Evolutionary conservation across 2,329 filamentous ascomycete species (phyloP).

Genomic region (Moelleriella libera): DNA sequence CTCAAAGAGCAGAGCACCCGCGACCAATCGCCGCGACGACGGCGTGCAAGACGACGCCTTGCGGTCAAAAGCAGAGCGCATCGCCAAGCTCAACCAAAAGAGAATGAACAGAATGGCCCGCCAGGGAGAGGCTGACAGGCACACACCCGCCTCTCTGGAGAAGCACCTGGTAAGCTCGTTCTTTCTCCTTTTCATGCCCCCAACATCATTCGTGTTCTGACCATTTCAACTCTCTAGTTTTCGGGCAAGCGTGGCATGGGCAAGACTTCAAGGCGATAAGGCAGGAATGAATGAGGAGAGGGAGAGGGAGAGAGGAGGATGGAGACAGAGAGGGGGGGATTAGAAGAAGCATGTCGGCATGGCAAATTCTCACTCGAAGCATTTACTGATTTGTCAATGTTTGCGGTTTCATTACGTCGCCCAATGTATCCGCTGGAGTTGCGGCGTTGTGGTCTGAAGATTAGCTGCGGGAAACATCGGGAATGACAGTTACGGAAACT

Average conservation of each 20-base stretch:
- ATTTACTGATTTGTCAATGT: not conserved
- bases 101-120: constrained; percentile 98
- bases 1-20: constrained; percentile 55
- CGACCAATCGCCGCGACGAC: constrained; percentile 55
- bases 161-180: constrained; percentile 69
- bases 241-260: constrained; percentile 88
- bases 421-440: not conserved
- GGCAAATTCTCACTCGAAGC: not conserved
- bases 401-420: not conserved
- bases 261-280: constrained; percentile 63
- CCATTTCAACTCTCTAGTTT: constrained; percentile 34
- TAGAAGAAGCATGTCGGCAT: not conserved
- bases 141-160: constrained; percentile 63
- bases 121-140: constrained; percentile 92
- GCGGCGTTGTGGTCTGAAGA: not conserved
- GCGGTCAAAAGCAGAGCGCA: constrained; percentile 68
- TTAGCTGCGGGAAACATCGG: too few relatives aligned
- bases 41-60: constrained; percentile 56
- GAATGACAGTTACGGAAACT: too few relatives aligned
- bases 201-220: not conserved
- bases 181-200: constrained; percentile 10
- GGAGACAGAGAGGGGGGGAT: too few relatives aligned
- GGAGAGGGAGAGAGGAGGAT: too few relatives aligned
- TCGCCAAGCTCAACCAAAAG: constrained; percentile 85
- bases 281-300: too few relatives aligned